phyloP scores from a whole-genome alignment of 2,329 filamentous ascomycete species.

The Pseudocercospora eumusae region DNA sequence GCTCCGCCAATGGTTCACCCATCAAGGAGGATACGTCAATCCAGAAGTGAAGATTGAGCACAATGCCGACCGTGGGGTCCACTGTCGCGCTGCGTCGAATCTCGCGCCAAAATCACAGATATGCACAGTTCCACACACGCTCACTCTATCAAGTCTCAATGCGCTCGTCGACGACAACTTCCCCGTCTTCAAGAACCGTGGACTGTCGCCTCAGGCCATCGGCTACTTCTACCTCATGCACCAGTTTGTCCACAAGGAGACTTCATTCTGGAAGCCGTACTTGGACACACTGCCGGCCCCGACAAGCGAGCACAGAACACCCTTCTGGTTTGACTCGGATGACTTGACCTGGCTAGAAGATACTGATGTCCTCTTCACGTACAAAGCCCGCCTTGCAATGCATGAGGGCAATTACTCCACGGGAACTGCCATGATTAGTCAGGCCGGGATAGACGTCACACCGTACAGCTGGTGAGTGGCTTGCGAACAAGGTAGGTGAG shows the following conservation, averaged over 20 bases:
- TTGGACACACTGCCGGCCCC: conserved; percentile 40
- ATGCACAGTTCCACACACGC: conserved; percentile 37
- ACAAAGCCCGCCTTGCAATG: conserved; percentile 35
- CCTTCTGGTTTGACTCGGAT: conserved; percentile 40
- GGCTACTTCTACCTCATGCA: conserved; percentile 43
- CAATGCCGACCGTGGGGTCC: conserved; percentile 33
- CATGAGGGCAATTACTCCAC: conserved; percentile 43
- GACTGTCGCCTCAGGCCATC: conserved; percentile 35
- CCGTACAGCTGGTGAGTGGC: conserved; percentile 47
- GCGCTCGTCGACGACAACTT: conserved; percentile 41
- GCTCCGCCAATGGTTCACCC: conserved; percentile 37
- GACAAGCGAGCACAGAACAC: conserved; percentile 36
- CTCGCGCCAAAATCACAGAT: conserved; percentile 29
- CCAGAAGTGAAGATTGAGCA: conserved; percentile 31
- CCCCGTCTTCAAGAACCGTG: conserved; percentile 35
- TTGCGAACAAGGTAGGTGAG: conserved; percentile 32
- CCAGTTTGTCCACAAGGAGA: conserved; percentile 38
- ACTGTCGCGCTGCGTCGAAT: conserved; percentile 29
- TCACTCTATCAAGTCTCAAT: conserved; percentile 42
- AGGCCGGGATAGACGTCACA: conserved; percentile 36
- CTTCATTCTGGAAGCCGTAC: conserved; percentile 43
- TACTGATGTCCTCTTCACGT: conserved; percentile 40
- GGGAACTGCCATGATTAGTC: conserved; percentile 38
- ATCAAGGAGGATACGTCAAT: conserved; percentile 38
- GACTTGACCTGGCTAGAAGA: conserved; percentile 40